phyloP scores from a whole-genome alignment of 1,284 basidiomycete species.

The Apiotrichum sp. region DNA sequence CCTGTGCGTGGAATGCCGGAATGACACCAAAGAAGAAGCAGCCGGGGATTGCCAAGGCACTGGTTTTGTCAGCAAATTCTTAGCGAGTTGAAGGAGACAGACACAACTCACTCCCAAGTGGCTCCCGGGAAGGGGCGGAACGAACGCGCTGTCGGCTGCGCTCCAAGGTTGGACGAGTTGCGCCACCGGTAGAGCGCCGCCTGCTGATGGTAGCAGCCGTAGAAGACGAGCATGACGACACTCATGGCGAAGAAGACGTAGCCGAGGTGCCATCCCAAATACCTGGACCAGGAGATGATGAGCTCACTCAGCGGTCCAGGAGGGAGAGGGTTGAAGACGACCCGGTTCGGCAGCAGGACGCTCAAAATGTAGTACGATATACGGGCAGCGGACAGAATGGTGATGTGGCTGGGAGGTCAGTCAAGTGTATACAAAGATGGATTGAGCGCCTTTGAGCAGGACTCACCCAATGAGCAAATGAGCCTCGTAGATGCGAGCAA shows the following conservation, averaged over 20 bases:
- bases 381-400: conserved; percentile 17
- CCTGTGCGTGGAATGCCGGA: conserved; percentile 35
- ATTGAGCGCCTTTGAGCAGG: too few species aligned
- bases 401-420: conserved; percentile 12
- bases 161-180: conserved; percentile 15
- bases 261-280: conserved; percentile 14
- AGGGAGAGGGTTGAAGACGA: background rate
- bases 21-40: conserved; percentile 33
- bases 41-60: conserved; percentile 30
- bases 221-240: conserved; percentile 26
- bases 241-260: conserved; percentile 20
- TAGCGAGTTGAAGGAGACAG: too few species aligned
- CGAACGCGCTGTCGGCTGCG: conserved; percentile 18
- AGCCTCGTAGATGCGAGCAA: conserved; percentile 33
- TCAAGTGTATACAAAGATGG: too few species aligned
- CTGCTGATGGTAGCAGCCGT: conserved; percentile 35
- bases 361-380: background rate
- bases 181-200: conserved; percentile 28
- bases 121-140: conserved; percentile 20
- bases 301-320: background rate
- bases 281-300: conserved; percentile 5
- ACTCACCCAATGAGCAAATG: conserved; percentile 32
- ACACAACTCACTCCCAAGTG: conserved; percentile 5
- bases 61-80: too few species aligned
- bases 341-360: background rate